phyloP scores from a whole-genome alignment of 176 grass and related monocot species.

The Leersia perrieri region DNA sequence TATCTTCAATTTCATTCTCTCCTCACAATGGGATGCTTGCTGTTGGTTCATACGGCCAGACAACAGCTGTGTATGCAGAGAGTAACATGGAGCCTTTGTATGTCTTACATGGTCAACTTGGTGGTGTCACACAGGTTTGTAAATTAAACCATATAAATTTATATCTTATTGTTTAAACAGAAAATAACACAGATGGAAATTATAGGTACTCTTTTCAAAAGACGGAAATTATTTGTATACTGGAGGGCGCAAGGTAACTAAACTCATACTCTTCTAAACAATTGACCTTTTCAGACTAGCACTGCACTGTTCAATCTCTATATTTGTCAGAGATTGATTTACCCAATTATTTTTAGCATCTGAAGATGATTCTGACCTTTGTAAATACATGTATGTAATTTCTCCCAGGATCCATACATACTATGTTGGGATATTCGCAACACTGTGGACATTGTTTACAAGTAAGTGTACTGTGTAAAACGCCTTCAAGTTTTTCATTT shows the following conservation, averaged over 20 bases:
- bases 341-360: background rate
- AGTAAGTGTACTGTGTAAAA: slow-evolving; percentile 60
- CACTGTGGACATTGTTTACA: slow-evolving; percentile 82
- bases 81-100: slow-evolving; percentile 86
- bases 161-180: background rate
- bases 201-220: slow-evolving; percentile 91
- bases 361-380: background rate
- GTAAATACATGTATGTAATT: slow-evolving; percentile 20
- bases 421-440: slow-evolving; percentile 99
- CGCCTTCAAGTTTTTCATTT: background rate
- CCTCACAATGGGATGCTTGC: slow-evolving; percentile 87
- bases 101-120: slow-evolving; percentile 82
- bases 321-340: slow-evolving; percentile 1
- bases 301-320: slow-evolving; percentile 9
- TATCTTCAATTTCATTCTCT: slow-evolving; percentile 85
- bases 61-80: slow-evolving; percentile 79
- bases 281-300: slow-evolving; percentile 3
- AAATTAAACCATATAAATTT: background rate
- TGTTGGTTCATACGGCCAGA: slow-evolving; percentile 90
- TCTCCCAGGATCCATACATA: slow-evolving; percentile 88
- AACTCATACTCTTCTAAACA: slow-evolving; percentile 1
- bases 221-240: slow-evolving; percentile 94
- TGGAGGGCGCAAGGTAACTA: slow-evolving; percentile 87
- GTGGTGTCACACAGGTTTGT: slow-evolving; percentile 89
- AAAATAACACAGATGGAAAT: slow-evolving; percentile 23